These are phyloP conservation scores for Sarcocystis neurona DNA, from an alignment of 169 alveolate species.

Conservation along the genomic window DNA sequence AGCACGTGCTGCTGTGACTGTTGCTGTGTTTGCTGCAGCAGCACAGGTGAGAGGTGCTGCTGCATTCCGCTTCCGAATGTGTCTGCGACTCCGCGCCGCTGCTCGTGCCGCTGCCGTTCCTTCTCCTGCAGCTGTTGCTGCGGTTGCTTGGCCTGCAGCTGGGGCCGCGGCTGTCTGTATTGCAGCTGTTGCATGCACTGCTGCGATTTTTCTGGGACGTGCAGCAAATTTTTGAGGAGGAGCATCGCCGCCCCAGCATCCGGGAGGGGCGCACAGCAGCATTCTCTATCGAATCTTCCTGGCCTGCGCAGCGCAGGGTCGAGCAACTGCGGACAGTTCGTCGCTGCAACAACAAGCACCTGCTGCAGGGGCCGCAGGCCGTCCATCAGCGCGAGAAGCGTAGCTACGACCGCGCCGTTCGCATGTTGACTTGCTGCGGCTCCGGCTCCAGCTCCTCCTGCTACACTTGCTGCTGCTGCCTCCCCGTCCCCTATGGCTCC, in stretches of 20 bases:
- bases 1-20: no score
- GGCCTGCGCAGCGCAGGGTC: constrained; percentile 82
- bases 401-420: constrained; percentile 13
- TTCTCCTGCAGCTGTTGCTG: no score
- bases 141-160: no score
- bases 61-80: no score
- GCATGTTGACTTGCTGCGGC: background rate
- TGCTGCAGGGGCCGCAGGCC: constrained; percentile 89
- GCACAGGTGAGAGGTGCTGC: no score
- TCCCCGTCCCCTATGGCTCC: constrained; percentile 18
- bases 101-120: no score
- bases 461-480: background rate
- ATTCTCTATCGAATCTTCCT: constrained; percentile 91
- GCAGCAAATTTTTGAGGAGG: constrained; percentile 10
- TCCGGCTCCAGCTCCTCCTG: background rate
- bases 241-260: background rate
- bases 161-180: no score
- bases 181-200: no score
- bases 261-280: background rate
- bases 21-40: no score
- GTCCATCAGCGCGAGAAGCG: constrained; percentile 88
- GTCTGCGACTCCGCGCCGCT: no score
- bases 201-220: no score
- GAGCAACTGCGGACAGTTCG: constrained; percentile 89
- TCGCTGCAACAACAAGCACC: constrained; percentile 88